Evolutionary conservation across 495 filamentous ascomycete genomes (phyloP).

Genomic region (Cryomyces antarcticus): DNA sequence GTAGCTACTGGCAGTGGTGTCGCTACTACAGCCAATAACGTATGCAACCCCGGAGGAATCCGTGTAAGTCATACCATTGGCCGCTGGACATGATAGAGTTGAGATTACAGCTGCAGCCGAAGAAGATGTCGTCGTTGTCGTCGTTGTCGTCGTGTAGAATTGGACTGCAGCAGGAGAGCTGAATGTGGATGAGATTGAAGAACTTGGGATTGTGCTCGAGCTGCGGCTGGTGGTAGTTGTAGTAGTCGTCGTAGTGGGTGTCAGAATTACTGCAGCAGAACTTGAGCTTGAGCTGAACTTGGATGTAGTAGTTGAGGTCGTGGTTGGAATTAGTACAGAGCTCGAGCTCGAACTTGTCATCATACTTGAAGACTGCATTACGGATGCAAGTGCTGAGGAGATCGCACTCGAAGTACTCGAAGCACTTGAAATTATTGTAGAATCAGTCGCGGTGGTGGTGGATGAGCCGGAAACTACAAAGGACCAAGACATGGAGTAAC

Average conservation of each 20-base stretch:
- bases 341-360: background rate
- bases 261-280: background rate
- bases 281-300: background rate
- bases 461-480: background rate
- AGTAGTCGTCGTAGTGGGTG: background rate
- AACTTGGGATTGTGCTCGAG: background rate
- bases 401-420: background rate
- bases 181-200: background rate
- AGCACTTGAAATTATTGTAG: too few relatives aligned
- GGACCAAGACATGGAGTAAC: background rate
- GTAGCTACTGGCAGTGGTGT: too few relatives aligned
- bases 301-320: background rate
- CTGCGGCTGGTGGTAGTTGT: background rate
- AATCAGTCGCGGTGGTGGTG: too few relatives aligned
- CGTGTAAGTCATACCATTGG: too few relatives aligned
- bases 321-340: background rate
- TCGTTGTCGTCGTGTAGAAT: background rate
- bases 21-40: too few relatives aligned
- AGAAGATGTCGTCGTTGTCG: background rate
- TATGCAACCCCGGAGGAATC: too few relatives aligned
- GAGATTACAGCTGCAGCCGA: background rate
- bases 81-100: too few relatives aligned
- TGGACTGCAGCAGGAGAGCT: background rate
- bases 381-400: background rate
- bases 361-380: background rate